phyloP scores from a whole-genome alignment of 2,329 filamentous ascomycete species.

The Metarhizium anisopliae region DNA sequence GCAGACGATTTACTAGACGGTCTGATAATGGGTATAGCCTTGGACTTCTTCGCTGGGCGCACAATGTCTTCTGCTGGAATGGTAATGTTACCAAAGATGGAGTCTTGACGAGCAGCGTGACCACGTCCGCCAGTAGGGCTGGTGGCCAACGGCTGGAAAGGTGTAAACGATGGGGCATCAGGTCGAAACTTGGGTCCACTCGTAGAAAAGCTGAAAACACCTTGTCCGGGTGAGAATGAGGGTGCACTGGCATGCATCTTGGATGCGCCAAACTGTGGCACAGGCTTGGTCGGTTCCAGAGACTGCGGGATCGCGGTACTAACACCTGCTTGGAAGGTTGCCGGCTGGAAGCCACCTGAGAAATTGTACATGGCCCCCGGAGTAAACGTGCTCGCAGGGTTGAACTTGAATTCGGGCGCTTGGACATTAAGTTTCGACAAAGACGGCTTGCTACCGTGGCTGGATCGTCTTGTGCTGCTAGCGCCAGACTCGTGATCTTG shows the following conservation, averaged over 20 bases:
- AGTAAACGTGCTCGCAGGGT: conserved; percentile 43
- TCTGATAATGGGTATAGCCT: conserved; percentile 72
- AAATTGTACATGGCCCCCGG: conserved; percentile 41
- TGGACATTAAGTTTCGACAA: conserved; percentile 78
- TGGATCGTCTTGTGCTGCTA: conserved; percentile 28
- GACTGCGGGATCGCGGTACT: conserved; percentile 1
- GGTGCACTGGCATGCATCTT: conserved; percentile 63
- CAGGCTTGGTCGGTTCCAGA: conserved; percentile 13
- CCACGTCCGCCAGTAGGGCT: conserved; percentile 39
- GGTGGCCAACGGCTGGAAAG: conserved; percentile 36
- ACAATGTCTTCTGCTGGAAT: conserved; percentile 51
- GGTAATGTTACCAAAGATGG: conserved; percentile 64
- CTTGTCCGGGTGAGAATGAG: conserved; percentile 59
- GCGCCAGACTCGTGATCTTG: conserved; percentile 37
- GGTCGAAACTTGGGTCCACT: conserved; percentile 63
- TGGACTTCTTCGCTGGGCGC: conserved; percentile 63
- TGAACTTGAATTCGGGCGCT: conserved; percentile 82
- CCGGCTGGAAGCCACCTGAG: conserved; percentile 37
- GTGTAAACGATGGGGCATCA: conserved; percentile 69
- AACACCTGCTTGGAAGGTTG: conserved; percentile 32
- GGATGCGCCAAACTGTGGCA: conserved; percentile 23
- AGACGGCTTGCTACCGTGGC: conserved; percentile 60
- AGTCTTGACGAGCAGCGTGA: conserved; percentile 33
- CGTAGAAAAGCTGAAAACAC: conserved; percentile 59
- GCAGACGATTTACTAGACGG: conserved; percentile 46